These are phyloP conservation scores for Alternaria sp. DNA, from an alignment of 2,329 filamentous ascomycete species.

Conservation along the genomic window DNA sequence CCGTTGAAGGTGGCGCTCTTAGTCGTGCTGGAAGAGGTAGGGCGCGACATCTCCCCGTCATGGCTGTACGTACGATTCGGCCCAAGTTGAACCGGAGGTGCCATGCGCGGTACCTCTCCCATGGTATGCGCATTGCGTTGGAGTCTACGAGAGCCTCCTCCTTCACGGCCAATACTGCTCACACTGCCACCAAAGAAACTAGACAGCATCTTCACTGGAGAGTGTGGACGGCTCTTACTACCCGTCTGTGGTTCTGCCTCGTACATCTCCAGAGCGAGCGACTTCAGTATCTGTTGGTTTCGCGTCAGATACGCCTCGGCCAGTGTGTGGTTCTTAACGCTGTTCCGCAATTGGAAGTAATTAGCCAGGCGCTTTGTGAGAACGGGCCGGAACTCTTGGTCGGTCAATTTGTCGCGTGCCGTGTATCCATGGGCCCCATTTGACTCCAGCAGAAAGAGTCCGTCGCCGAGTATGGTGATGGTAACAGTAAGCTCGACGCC, in stretches of 20 bases:
- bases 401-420: constrained; percentile 75
- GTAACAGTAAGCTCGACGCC: constrained; percentile 75
- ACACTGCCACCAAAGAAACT: constrained; percentile 73
- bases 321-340: constrained; percentile 68
- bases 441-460: constrained; percentile 62
- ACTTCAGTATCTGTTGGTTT: constrained; percentile 77
- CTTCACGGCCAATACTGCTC: constrained; percentile 27
- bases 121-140: constrained; percentile 43
- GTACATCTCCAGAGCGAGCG: constrained; percentile 68
- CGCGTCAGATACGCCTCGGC: constrained; percentile 75
- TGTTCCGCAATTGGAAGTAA: constrained; percentile 73
- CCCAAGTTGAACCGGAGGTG: constrained; percentile 42
- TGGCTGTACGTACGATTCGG: constrained; percentile 47
- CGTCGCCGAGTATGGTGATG: constrained; percentile 62
- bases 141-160: constrained; percentile 38
- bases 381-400: constrained; percentile 75
- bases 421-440: constrained; percentile 72
- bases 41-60: constrained; percentile 42
- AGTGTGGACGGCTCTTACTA: constrained; percentile 74
- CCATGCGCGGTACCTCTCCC: constrained; percentile 45
- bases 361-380: constrained; percentile 77
- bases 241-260: constrained; percentile 60
- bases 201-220: constrained; percentile 88
- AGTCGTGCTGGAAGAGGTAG: constrained; percentile 43
- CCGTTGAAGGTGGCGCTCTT: constrained; percentile 41